Conservation (phyloP, 2,329 filamentous ascomycete species). For the Fonsecaea pedrosoi region DNA sequence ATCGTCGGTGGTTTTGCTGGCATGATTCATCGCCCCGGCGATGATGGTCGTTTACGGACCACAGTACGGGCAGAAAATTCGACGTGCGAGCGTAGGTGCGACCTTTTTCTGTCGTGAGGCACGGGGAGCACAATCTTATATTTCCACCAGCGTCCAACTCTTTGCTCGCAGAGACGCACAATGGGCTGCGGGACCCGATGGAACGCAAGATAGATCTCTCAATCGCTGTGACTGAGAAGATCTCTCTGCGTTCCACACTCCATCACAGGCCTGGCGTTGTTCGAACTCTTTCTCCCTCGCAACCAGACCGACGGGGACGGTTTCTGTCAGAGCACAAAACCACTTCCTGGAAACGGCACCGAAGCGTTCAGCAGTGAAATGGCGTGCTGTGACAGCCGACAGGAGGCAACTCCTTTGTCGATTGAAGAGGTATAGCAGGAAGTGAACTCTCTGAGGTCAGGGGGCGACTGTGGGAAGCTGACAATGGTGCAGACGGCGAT, state of each 20-base stretch:
- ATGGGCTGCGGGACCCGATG: conserved; percentile 57
- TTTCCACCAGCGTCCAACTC: conserved; percentile 7
- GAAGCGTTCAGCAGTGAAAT: conserved; percentile 25
- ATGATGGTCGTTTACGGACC: conserved; percentile 18
- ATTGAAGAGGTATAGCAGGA: conserved; percentile 1
- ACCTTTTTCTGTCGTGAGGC: background rate
- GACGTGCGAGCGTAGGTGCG: background rate
- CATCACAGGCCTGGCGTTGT: conserved; percentile 43
- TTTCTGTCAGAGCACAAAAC: conserved; percentile 31
- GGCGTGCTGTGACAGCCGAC: conserved; percentile 21
- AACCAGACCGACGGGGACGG: conserved; percentile 21
- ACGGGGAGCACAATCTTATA: conserved; percentile 17
- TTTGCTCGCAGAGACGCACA: conserved; percentile 13
- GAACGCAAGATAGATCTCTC: conserved; percentile 60
- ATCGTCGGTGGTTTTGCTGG: conserved; percentile 33
- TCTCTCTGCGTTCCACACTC: conserved; percentile 59
- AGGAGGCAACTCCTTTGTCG: conserved; percentile 19
- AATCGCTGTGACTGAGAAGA: conserved; percentile 51
- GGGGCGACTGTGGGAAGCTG: conserved; percentile 5
- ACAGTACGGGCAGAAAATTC: conserved; percentile 11
- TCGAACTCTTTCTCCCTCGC: conserved; percentile 23
- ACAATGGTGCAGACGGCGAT: background rate
- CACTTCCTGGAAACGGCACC: conserved; percentile 35
- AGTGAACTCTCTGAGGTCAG: conserved; percentile 10
- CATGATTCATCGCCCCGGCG: conserved; percentile 40